Conservation (phyloP, 2,329 filamentous ascomycete genomes). For the Ceratocystis harringtonii region DNA sequence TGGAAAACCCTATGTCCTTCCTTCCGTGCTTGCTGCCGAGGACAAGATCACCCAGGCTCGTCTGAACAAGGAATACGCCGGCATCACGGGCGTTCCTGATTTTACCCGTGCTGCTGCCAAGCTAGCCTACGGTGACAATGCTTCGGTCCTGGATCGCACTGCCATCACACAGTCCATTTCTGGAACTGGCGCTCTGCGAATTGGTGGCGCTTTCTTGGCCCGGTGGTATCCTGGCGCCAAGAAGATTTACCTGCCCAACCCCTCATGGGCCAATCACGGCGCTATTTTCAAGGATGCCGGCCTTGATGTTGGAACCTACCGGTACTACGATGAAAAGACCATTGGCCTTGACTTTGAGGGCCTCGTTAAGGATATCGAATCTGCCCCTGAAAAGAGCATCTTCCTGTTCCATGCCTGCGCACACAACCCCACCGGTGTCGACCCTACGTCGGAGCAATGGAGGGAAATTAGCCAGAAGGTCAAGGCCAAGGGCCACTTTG, state of each 20-base stretch:
- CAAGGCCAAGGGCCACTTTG: slow-evolving; percentile 75
- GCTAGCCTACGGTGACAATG: slow-evolving; percentile 78
- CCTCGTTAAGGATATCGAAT: slow-evolving; percentile 78
- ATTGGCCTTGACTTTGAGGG: slow-evolving; percentile 96
- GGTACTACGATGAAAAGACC: slow-evolving; percentile 98
- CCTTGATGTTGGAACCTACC: slow-evolving; percentile 83
- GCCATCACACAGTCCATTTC: slow-evolving; percentile 97
- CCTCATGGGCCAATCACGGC: slow-evolving; percentile 96
- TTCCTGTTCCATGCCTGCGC: slow-evolving; percentile 94
- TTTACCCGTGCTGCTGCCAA: slow-evolving; percentile 86
- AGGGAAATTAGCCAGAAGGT: slow-evolving; percentile 73
- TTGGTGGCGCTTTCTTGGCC: slow-evolving; percentile 83
- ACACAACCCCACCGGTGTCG: slow-evolving; percentile 94
- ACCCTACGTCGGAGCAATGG: slow-evolving; percentile 88
- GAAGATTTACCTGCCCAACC: slow-evolving; percentile 90
- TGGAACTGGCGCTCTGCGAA: slow-evolving; percentile 86
- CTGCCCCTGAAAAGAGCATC: slow-evolving; percentile 70
- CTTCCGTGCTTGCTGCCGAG: slow-evolving; percentile 81
- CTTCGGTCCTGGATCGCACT: slow-evolving; percentile 59
- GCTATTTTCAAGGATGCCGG: slow-evolving; percentile 91
- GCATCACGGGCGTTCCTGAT: slow-evolving; percentile 87
- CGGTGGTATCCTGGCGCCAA: slow-evolving; percentile 84
- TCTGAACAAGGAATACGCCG: slow-evolving; percentile 94
- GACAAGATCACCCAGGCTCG: slow-evolving; percentile 62
- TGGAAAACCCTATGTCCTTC: slow-evolving; percentile 95